Evolutionary conservation across 306 rosid species (phyloP), one percentile per base, ranked within the genome.

Genomic region (Sindora glabra): DNA sequence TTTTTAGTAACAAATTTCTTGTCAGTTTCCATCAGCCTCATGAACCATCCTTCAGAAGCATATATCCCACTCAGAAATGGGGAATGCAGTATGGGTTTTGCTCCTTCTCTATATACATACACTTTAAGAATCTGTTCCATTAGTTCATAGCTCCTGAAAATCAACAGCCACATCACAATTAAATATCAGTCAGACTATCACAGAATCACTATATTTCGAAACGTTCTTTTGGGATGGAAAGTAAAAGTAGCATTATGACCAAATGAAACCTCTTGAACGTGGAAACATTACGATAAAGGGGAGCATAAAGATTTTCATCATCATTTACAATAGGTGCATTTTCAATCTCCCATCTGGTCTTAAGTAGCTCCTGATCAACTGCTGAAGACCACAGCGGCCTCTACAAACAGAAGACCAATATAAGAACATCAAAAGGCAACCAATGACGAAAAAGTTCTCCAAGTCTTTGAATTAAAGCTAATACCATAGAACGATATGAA

Each of bases 21-120:
- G 71, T 73, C 64, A 5, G 49, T 75, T 69, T 92, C 94, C 65
- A 92, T 70, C 52, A 66, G 74, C 58, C 63, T 88, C 95, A 92
- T 86, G 83, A 92, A 92, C 99, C 99, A 92, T 49, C 99, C 99
- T 71, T 92, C 99, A 0, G 99, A 92, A 76, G 99, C 95, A 72
- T 92, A 92, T 77, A 92, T 75, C 57, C 96, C 86, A 56, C 44
- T 70, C 52, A 89, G 88, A 32, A 78, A 70, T 55, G 95, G 94
- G 7, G 74, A 74, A 74, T 92, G 99, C 66, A 92, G 68, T 52
- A 89, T 74, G 0, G 94, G 95, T 63, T 58, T 86, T 26, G 79
- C 49, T 32, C 98, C 99, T 83, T 89, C 95, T 65, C 26, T 74
- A 42, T 92, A 92, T 13, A 89, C 70, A 25, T 76, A 89, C 39